These are phyloP conservation scores for Arthroderma sp. DNA, from an alignment of 2,329 filamentous ascomycete genomes.

Conservation along the genomic window DNA sequence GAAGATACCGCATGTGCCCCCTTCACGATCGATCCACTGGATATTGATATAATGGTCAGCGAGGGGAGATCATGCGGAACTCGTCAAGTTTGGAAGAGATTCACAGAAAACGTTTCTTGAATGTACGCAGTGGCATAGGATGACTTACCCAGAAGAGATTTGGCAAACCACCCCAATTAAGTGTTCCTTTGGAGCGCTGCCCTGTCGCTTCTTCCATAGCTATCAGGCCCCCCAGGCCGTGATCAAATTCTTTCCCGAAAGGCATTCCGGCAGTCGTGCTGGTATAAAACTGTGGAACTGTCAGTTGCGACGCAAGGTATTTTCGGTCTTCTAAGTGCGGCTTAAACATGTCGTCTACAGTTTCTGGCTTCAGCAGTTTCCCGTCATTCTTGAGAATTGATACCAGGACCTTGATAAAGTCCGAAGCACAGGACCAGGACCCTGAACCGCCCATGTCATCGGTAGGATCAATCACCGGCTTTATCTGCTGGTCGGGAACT, in stretches of 20 bases:
- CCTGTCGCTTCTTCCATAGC: no score
- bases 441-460: constrained; percentile 35
- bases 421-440: constrained; percentile 20
- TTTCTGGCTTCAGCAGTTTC: constrained; percentile 16
- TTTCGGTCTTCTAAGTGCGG: constrained; percentile 12
- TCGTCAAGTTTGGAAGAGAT: no score
- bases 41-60: no score
- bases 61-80: no score
- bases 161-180: no score
- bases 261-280: background rate
- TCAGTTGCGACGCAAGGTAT: background rate
- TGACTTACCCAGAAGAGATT: no score
- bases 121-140: no score
- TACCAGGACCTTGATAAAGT: constrained; percentile 20
- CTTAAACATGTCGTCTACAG: constrained; percentile 19
- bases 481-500: no score
- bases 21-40: no score
- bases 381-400: constrained; percentile 20
- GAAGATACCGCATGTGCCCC: no score
- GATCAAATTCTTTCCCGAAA: background rate
- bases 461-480: background rate
- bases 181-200: no score
- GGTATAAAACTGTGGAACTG: background rate
- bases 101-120: no score
- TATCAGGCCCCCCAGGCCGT: background rate